Evolutionary conservation across 1,284 basidiomycete genomes (phyloP).

Genomic region (Pisolithus thermaeus): DNA sequence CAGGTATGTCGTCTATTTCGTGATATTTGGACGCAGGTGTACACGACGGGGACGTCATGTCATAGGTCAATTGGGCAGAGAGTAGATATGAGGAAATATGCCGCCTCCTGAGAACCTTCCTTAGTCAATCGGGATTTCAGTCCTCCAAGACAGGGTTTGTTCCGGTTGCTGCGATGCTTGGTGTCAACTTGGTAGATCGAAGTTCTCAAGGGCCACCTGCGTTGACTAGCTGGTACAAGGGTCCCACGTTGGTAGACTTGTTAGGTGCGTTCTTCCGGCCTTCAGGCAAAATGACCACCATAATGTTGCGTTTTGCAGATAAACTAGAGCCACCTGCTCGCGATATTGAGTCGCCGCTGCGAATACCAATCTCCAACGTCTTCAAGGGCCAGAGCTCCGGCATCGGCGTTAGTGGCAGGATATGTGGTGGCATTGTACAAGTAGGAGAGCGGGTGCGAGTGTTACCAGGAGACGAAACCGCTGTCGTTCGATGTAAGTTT

Average conservation of each 20-base stretch:
- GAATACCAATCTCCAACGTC: constrained; percentile 92
- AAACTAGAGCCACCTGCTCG: constrained; percentile 76
- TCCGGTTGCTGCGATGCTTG: constrained; percentile 87
- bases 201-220: constrained; percentile 43
- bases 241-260: constrained; percentile 79
- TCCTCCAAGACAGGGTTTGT: constrained; percentile 76
- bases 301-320: constrained; percentile 42
- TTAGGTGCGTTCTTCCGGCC: constrained; percentile 52
- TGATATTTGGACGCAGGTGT: not conserved
- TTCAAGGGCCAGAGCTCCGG: constrained; percentile 87
- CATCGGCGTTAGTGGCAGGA: constrained; percentile 78
- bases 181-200: constrained; percentile 73
- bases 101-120: constrained; percentile 70
- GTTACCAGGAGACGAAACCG: constrained; percentile 89
- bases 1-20: constrained; percentile 43
- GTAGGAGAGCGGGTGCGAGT: constrained; percentile 86
- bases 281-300: not conserved
- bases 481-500: constrained; percentile 69
- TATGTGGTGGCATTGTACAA: constrained; percentile 86
- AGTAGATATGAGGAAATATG: constrained; percentile 85
- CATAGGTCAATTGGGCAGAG: constrained; percentile 78
- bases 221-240: constrained; percentile 76
- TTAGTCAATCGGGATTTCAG: constrained; percentile 84
- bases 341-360: constrained; percentile 71
- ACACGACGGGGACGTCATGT: constrained; percentile 7